Evolutionary conservation across 2,329 filamentous ascomycete genomes (phyloP).

Genomic region (Fusarium kyushuense): DNA sequence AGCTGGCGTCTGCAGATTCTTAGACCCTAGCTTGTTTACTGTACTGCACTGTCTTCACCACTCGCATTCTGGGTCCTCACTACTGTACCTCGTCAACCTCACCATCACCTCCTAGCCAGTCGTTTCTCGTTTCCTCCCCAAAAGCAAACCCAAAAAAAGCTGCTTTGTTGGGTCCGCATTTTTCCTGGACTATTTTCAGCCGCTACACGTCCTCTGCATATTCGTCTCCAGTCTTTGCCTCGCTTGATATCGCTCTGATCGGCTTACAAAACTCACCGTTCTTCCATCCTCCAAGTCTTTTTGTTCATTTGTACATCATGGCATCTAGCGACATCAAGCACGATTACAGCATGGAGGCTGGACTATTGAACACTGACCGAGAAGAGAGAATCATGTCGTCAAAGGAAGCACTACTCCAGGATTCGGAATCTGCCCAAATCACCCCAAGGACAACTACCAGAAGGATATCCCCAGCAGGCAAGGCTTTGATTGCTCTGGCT

Average conservation of each 20-base stretch:
- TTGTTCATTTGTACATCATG: constrained; percentile 34
- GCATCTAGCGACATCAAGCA: constrained; percentile 42
- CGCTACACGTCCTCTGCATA: constrained; percentile 44
- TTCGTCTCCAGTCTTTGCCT: constrained; percentile 34
- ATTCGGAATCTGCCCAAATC: constrained; percentile 40
- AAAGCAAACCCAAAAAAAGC: constrained; percentile 42
- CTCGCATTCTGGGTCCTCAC: constrained; percentile 32
- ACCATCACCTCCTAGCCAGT: constrained; percentile 42
- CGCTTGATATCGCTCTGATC: constrained; percentile 37
- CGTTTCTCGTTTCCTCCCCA: constrained; percentile 37
- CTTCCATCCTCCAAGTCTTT: constrained; percentile 26
- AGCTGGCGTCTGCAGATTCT: constrained; percentile 39
- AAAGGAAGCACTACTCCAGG: constrained; percentile 47
- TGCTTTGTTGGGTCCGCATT: constrained; percentile 39
- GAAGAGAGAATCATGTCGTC: constrained; percentile 48
- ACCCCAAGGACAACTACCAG: constrained; percentile 24
- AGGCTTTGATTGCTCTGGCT: constrained; percentile 43
- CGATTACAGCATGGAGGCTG: constrained; percentile 49
- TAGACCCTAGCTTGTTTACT: constrained; percentile 36
- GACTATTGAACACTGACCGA: constrained; percentile 47
- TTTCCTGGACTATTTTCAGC: constrained; percentile 39
- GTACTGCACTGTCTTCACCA: constrained; percentile 40
- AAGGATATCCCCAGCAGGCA: constrained; percentile 43
- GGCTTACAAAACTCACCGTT: constrained; percentile 45
- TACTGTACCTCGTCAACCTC: constrained; percentile 37